phyloP scores from a whole-genome alignment of 2,329 filamentous ascomycete species.

The Plectosphaerella cucumerina region DNA sequence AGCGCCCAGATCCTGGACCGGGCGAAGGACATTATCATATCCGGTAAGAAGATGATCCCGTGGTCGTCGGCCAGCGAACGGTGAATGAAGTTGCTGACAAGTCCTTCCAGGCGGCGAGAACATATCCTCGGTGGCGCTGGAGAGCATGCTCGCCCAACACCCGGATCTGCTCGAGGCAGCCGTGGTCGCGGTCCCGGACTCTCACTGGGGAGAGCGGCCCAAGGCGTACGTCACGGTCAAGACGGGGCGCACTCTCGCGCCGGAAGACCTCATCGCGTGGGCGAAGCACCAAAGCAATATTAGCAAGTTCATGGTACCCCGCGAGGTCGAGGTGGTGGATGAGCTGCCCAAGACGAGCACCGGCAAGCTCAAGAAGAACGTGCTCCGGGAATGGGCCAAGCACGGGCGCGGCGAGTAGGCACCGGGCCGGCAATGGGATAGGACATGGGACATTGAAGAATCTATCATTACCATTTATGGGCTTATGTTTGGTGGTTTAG shows the following conservation, averaged over 20 bases:
- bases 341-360: constrained; percentile 97
- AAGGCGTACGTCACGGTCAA: constrained; percentile 89
- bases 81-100: constrained; percentile 2
- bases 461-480: neutral
- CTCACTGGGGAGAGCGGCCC: constrained; percentile 92
- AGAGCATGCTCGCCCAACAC: constrained; percentile 84
- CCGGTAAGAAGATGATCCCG: constrained; percentile 53
- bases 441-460: neutral
- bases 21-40: constrained; percentile 98
- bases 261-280: constrained; percentile 77
- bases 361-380: constrained; percentile 94
- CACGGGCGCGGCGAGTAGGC: constrained; percentile 4
- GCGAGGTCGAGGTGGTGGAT: constrained; percentile 70
- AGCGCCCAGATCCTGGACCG: constrained; percentile 89
- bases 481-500: neutral
- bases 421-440: neutral
- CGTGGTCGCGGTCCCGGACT: constrained; percentile 81
- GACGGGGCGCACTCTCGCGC: constrained; percentile 54
- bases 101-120: constrained; percentile 75
- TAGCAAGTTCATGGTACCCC: constrained; percentile 82
- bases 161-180: constrained; percentile 87
- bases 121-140: constrained; percentile 89
- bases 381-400: constrained; percentile 81
- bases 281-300: constrained; percentile 76
- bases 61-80: no score